Evolutionary conservation across 345 rosid species (phyloP), one percentile per base, ranked within the genome.

Genomic region (Salix viminalis): DNA sequence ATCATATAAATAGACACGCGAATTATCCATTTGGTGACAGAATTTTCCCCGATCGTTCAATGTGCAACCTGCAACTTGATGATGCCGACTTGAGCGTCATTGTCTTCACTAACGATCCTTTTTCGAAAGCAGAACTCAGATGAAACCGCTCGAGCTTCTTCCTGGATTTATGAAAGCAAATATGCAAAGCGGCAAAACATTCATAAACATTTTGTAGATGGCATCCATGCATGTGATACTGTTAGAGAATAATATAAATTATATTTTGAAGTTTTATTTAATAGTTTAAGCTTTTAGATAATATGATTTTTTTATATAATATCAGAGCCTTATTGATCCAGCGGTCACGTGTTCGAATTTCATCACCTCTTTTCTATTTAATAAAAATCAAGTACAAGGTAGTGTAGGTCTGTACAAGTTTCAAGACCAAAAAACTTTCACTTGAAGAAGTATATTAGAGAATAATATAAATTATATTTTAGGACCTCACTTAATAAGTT

Each of bases 401-500:
- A 32, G 32, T 30, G 32, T 30, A 0, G 0, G 32, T 0, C 0
- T 30, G 0, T 30, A 30, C 4, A 30, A 30, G 4, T 30, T 30
- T 30, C 30, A 3, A 30, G 4, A 30, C 0, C 4, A 30, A 30
- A 30, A 2, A 30, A 3, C 32, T 30, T 30, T 30, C 30, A 30
- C 4, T 30, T 30, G 0, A 30, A 30, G 4, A 30, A 0, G 0
- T 30, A 30, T 30, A 30, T 30, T 30, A 30, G 0, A 30, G 4
- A 30, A 30, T 30, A 30, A 30, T 30, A 2, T 30, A 30, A 30
- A 30, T 30, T 30, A 30, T 30, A 30, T 30, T 30, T 30, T 30
- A 30, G 0, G 0, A 30, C 0, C 0, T 30, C 4, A 30, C 0
- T 30, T 30, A 30, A 30, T 30, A 30, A 30, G 0, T 2, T 30